Evolutionary conservation across 225 moss, liverwort and hornwort genomes (phyloP).

Genomic region (Polytrichum formosum): DNA sequence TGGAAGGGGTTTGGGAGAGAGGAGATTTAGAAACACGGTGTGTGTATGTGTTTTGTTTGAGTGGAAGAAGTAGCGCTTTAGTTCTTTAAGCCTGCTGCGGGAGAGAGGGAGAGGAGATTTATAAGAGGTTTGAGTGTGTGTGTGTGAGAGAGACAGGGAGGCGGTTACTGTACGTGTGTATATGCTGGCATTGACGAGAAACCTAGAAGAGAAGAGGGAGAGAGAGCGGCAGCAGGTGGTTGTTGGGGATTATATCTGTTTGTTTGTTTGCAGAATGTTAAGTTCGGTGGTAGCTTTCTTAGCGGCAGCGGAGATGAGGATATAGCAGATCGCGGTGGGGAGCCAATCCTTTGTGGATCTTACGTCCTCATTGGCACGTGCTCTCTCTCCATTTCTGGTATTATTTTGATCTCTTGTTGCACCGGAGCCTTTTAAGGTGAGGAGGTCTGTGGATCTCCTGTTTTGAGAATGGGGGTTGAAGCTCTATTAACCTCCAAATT

Average conservation of each 20-base stretch:
- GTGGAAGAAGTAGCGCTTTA: no score
- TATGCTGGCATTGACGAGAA: not conserved
- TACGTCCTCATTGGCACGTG: slow-evolving; percentile 14
- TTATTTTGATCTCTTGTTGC: not conserved
- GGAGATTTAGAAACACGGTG: no score
- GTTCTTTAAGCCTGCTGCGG: no score
- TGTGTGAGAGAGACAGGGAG: not conserved
- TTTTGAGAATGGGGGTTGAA: slow-evolving; percentile 38
- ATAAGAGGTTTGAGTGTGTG: no score
- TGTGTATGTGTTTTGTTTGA: no score
- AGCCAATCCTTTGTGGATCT: slow-evolving; percentile 7
- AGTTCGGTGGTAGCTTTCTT: not conserved
- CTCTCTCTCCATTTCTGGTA: slow-evolving; percentile 2
- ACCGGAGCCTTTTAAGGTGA: no score
- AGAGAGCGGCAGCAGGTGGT: not conserved
- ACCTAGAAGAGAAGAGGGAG: not conserved
- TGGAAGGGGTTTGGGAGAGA: no score
- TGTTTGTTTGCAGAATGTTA: slow-evolving; percentile 1
- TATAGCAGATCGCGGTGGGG: not conserved
- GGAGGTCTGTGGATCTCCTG: not conserved
- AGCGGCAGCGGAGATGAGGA: slow-evolving; percentile 2
- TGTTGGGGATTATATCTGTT: no score
- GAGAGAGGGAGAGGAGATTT: no score
- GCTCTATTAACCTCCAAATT: slow-evolving; percentile 18
- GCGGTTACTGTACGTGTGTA: not conserved